Percentiles rank a stretch among this genome's conserved stretches.
phyloP scores from a whole-genome alignment of 2,329 filamentous ascomycete species.

The Alternaria viburni region DNA sequence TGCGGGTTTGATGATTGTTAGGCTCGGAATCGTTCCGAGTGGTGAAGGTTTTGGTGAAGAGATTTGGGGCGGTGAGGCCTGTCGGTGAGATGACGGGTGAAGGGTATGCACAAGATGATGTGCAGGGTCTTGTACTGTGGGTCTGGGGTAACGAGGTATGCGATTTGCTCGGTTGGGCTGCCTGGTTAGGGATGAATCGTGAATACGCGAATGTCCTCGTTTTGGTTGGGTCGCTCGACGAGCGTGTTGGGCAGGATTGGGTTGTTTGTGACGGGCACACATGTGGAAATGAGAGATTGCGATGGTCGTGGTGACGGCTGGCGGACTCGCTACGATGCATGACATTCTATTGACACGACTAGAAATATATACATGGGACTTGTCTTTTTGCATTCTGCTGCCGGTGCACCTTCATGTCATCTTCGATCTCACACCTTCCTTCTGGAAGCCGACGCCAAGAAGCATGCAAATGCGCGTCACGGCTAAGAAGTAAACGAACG shows the following conservation, averaged over 20 bases:
- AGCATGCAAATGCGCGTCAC: conserved; percentile 34
- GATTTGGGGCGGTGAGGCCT: conserved; percentile 4
- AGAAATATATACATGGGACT: neutral
- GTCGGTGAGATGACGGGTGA: conserved; percentile 6
- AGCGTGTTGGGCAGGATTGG: neutral
- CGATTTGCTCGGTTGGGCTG: conserved; percentile 14
- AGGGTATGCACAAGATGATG: conserved; percentile 2
- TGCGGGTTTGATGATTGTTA: neutral
- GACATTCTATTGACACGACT: neutral
- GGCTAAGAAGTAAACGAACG: conserved; percentile 72
- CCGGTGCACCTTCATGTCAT: conserved; percentile 12
- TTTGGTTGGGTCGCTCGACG: too few species aligned
- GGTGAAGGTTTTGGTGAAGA: conserved; percentile 4
- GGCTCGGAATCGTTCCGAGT: neutral
- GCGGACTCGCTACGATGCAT: neutral
- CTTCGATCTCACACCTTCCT: conserved; percentile 9
- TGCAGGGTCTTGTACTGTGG: conserved; percentile 14
- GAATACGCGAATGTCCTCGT: neutral
- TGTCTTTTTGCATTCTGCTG: neutral
- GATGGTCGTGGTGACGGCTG: conserved; percentile 1
- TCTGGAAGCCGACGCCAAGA: conserved; percentile 32
- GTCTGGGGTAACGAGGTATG: conserved; percentile 18
- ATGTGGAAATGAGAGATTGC: conserved; percentile 11
- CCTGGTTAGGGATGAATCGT: conserved; percentile 1
- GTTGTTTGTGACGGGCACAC: conserved; percentile 2